Evolutionary conservation across 2,329 filamentous ascomycete species (phyloP).

Genomic region (Arthrobotrys pseudoclavata): DNA sequence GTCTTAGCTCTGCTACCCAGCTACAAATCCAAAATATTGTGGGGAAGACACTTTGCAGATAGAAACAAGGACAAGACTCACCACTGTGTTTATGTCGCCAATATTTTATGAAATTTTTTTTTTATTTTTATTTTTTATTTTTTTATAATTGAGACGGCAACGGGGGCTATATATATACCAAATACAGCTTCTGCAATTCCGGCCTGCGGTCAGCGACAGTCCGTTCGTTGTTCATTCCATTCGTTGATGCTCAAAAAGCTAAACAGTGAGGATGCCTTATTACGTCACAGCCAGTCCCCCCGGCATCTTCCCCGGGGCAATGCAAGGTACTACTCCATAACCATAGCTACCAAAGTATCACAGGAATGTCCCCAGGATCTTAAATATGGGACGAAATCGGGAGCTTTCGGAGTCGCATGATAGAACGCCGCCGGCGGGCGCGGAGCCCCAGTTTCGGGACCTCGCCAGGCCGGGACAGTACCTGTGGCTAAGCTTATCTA

Average conservation of each 20-base stretch:
- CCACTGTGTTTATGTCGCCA: neutral
- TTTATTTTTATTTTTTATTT: no score
- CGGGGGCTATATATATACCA: neutral
- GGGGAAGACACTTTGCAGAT: neutral
- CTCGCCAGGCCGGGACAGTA: no score
- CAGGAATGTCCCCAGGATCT: neutral
- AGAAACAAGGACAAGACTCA: neutral
- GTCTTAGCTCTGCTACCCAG: neutral
- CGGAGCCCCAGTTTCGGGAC: no score
- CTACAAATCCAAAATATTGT: neutral
- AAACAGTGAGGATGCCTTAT: conserved; percentile 4
- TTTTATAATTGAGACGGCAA: neutral
- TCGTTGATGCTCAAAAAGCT: neutral
- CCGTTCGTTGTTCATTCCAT: neutral
- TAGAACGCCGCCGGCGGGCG: neutral
- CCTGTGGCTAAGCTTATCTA: neutral
- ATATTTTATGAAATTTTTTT: no score
- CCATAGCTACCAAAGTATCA: neutral
- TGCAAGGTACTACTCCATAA: conserved; percentile 31
- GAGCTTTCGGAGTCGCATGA: neutral
- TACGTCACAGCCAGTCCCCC: conserved; percentile 20
- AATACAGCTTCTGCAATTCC: conserved; percentile 4
- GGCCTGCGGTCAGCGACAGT: conserved; percentile 13
- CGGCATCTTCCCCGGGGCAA: neutral
- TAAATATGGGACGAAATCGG: neutral